Percentiles rank a stretch among this genome's conserved stretches.
phyloP scores from a whole-genome alignment of 306 rosid genomes.

The Begonia peltatifolia region DNA sequence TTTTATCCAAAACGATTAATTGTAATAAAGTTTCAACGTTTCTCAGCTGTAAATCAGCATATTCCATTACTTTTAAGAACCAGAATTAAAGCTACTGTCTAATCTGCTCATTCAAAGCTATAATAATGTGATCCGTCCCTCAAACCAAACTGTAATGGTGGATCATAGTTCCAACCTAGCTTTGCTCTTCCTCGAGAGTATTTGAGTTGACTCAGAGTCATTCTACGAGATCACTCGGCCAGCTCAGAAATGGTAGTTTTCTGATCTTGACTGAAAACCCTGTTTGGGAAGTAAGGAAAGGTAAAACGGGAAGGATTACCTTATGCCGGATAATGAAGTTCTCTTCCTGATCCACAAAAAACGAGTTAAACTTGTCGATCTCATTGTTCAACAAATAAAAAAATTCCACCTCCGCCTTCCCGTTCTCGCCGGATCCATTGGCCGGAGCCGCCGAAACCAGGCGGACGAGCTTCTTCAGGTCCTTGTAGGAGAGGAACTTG shows the following conservation, averaged over 20 bases:
- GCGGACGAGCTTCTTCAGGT: conserved; percentile 57
- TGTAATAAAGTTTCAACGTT: too few relatives aligned
- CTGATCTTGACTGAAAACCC: not conserved
- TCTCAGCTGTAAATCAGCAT: too few relatives aligned
- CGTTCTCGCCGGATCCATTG: conserved; percentile 21
- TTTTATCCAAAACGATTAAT: not conserved
- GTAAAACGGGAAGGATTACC: conserved; percentile 17
- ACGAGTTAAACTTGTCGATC: conserved; percentile 73
- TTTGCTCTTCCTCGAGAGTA: too few relatives aligned
- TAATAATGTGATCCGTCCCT: too few relatives aligned
- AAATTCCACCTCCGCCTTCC: conserved; percentile 44
- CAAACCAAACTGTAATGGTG: too few relatives aligned
- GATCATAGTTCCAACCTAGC: too few relatives aligned
- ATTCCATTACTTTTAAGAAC: too few relatives aligned
- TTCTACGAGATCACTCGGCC: too few relatives aligned
- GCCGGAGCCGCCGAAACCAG: conserved; percentile 25
- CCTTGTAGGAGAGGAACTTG: conserved; percentile 73
- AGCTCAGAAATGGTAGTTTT: too few relatives aligned
- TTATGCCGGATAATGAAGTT: conserved; percentile 61
- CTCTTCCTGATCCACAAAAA: conserved; percentile 76
- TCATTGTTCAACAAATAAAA: conserved; percentile 58
- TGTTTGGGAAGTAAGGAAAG: not conserved
- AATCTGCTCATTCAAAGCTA: too few relatives aligned
- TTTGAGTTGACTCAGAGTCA: too few relatives aligned
- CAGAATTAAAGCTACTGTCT: too few relatives aligned